Evolutionary conservation across 2,329 filamentous ascomycete genomes (phyloP), one percentile per base, ranked within the genome.

Genomic region (Trichoderma koningii): DNA sequence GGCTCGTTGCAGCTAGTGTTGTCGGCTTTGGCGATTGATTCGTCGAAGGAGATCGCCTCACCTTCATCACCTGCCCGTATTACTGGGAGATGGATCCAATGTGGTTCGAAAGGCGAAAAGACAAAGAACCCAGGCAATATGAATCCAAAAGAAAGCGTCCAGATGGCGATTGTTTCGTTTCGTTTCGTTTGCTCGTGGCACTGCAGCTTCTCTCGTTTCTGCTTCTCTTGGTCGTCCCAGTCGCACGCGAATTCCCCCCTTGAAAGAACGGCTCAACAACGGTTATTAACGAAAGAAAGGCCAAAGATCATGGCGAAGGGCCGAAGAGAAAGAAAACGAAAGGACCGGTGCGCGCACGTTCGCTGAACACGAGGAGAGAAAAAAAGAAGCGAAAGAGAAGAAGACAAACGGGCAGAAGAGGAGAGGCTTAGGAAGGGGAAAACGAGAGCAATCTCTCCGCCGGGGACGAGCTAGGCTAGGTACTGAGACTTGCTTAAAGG

Each of bases 251-350:
- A 41, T 2, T 52, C 26, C 38, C 38, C 62, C 47, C 38, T 57
- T 47, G 17, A 14, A 67, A 60, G 66, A 68, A 62, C 53, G 64
- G 64, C 65, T 68, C 55, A 61, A 62, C 57, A 52, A 47, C 9
- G 61, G 21, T 51, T 19, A 63, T 51, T 19, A 63, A 55, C n/a
- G 17, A 53, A 66, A 30, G 15, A 44, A 41, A 63, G 59, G 28
- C 56, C 62, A 55, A 64, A 63, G 65, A 57, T 67, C 69, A 71
- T 71, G 64, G 57, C 69, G 69, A 70, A 34, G 45, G 17, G 44
- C 12, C 7, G 34, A 44, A 59, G 42, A 63, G 26, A 64, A 53
- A 41, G 26, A 10, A 56, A 28, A 61, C 50, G 50, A 55, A 55
- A 47, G 41, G 41, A 63, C 55, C 34, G 50, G 53, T 47, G 60